Conservation (phyloP, 352 stramenopile species). For the Globisporangium alternatum region DNA sequence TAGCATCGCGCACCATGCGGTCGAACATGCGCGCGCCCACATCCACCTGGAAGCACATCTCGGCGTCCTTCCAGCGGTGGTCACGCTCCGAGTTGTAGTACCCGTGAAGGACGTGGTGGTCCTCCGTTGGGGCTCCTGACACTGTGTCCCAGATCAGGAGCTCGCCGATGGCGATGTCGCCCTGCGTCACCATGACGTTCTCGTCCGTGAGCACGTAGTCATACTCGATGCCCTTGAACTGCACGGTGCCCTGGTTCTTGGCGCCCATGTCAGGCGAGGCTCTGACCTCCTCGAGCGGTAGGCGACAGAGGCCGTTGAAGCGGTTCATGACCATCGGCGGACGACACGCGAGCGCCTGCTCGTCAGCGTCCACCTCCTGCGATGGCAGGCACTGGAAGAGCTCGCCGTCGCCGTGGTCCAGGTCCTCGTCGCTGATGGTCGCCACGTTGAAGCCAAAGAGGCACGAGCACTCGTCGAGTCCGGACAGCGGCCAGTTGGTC, state of each 20-base stretch:
- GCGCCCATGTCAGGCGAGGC: not conserved
- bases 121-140: conserved; percentile 6
- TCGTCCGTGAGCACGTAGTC: conserved; percentile 76
- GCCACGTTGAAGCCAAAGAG: conserved; percentile 43
- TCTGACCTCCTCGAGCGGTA: conserved; percentile 60
- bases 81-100: conserved; percentile 82
- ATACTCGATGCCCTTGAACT: conserved; percentile 82
- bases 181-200: conserved; percentile 75
- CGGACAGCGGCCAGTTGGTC: conserved; percentile 43
- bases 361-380: conserved; percentile 26
- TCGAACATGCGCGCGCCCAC: conserved; percentile 36
- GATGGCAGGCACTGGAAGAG: conserved; percentile 38
- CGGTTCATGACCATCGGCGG: conserved; percentile 39
- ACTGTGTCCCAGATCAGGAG: conserved; percentile 31
- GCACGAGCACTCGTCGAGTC: conserved; percentile 40
- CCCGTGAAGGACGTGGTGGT: conserved; percentile 47
- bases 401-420: conserved; percentile 27
- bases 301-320: conserved; percentile 55
- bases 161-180: conserved; percentile 72
- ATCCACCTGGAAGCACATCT: conserved; percentile 71
- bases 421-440: conserved; percentile 25
- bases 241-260: conserved; percentile 28
- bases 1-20: conserved; percentile 44
- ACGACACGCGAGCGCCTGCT: conserved; percentile 39
- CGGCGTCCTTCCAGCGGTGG: conserved; percentile 59